Evolutionary conservation across 345 rosid genomes (phyloP), one percentile per base, ranked within the genome.

Genomic region (Camelina sativa): DNA sequence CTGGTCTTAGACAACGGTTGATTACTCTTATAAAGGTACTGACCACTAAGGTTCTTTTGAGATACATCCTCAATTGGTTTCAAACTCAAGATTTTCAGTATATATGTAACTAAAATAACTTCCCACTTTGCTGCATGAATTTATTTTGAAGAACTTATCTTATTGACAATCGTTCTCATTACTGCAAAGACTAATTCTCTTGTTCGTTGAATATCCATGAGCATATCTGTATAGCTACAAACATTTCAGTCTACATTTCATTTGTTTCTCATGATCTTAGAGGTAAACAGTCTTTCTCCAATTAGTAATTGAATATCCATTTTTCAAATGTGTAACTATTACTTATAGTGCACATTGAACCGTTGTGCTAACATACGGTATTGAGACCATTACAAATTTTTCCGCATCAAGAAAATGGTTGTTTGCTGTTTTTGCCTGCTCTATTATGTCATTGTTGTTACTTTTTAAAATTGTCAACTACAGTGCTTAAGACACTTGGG

Each of bases 1-100:
- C 82, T 38, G 98, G 97, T 74, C 89, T 94, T 65, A 85, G 98
- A 74, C 85, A 91, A 56, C 89, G 87, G 64, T 76, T 91, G 78
- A 87, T 91, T 80, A 80, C 86, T 71, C 83, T 91, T 58, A 83
- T 91, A 56, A 91, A 94, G 98, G 98, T 89, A 73, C 74, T 69
- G 15, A 41, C 51, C 10, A n/a, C 44, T 41, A 50, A 2, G 54
- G 15, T 59, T 52, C 20, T 69, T 62, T 59, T 51, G 34, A 41
- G 46, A 50, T 75, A 50, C 54, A 2, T 50, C 61, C 72, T 66
- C 61, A 22, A 4, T 47, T 11, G 32, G 50, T 64, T 23, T 61
- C 30, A 16, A 30, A 52, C 10, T 50, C 50, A 48, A 38, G 15
- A 35, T 51, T 59, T 59, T 46, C 58, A 13, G 47, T 58, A 59